Evolutionary conservation across 495 filamentous ascomycete species (phyloP), one percentile per base, ranked within the genome.

Genomic region (Xylaria longipes): DNA sequence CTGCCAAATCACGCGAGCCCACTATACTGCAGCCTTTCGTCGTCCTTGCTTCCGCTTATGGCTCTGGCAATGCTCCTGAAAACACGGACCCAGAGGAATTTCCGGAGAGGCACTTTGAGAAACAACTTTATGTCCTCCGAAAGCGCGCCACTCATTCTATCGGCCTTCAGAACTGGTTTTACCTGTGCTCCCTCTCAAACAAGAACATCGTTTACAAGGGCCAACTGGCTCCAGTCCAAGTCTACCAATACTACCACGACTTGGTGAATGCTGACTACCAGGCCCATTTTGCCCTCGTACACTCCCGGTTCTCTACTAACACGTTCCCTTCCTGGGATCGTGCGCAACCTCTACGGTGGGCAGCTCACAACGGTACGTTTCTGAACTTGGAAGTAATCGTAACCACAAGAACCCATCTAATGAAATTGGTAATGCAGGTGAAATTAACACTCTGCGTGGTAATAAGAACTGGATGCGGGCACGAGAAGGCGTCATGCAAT

Each of bases 391-490:
- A 73, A 60, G 72, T 70, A 33, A 46, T 48, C 39, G 27, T 60
- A 41, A 27, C 35, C 33, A 12, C 12, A 25, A 43, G 57, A 72
- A 70, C 79, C 80, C 88, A 82, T 88, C 75, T 39, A 14, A 33
- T 70, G 20, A 17, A n/a, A 29, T 29, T 25, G 27, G 69, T 57
- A 22, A 45, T 56, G 27, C 77, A 90, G 85, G 87, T 85, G 96
- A 99, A 82, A 98, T 99, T 74, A 99, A 99, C 81, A 99, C 96
- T 4, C 85, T 99, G 73, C 92, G 96, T 75, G 96, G 96, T 61
- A 99, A 99, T 85, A 99, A 99, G 88, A 99, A 99, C 84, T 99
- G 97, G 96, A 99, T 99, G 96, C 90, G 96, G 69, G 95, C 96
- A 63, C 91, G 96, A 79, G 96, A 99, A 80, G 97, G 96, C 81